Conservation (phyloP, 2,329 filamentous ascomycete species). For the Alternaria alternata region DNA sequence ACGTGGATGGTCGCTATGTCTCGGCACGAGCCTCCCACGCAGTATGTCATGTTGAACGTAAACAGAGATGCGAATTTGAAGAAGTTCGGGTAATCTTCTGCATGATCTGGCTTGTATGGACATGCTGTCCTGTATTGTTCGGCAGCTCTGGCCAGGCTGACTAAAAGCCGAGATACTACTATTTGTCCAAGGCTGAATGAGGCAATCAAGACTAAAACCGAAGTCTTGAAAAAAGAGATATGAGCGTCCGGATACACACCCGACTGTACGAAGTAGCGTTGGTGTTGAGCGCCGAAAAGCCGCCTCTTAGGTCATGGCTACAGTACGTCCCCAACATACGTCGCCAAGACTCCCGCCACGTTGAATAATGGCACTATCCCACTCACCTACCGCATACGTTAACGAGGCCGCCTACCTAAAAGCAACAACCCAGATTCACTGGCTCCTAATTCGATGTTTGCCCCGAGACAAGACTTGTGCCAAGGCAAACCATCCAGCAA, state of each 20-base stretch:
- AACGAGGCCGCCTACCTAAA: background rate
- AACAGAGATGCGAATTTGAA: background rate
- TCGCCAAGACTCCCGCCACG: conserved; percentile 30
- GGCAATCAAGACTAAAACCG: background rate
- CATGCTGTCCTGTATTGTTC: background rate
- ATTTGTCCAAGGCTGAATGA: background rate
- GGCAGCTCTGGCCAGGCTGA: background rate
- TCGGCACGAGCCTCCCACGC: conserved; percentile 10
- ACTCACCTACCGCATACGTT: conserved; percentile 15
- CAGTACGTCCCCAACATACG: conserved; percentile 10
- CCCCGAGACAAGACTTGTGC: conserved; percentile 19
- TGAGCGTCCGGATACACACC: background rate
- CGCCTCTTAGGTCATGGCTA: background rate
- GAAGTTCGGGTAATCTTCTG: background rate
- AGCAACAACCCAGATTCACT: background rate
- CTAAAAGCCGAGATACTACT: background rate
- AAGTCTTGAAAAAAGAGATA: background rate
- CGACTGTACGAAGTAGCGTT: background rate
- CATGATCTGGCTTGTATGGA: background rate
- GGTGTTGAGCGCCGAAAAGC: background rate
- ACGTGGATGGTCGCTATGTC: conserved; percentile 4
- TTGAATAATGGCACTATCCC: conserved; percentile 1
- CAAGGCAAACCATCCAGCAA: conserved; percentile 36
- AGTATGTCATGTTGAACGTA: conserved; percentile 17
- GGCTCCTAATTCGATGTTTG: conserved; percentile 20